Evolutionary conservation across 352 stramenopile species (phyloP).

Genomic region (Thraustochytrium striatum): DNA sequence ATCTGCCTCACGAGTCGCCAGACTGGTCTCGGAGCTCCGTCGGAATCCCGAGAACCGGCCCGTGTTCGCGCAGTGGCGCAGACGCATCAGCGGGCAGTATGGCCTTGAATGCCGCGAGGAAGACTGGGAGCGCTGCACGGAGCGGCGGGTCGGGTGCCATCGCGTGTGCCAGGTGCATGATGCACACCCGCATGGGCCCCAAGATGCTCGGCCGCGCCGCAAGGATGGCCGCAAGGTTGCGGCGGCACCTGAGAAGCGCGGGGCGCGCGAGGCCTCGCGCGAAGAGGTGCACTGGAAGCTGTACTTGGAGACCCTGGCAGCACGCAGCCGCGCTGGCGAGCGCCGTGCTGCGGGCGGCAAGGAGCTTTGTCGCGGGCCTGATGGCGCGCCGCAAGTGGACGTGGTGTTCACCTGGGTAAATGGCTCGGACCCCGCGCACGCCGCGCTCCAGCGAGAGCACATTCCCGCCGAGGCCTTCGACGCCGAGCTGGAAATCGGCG

Average conservation of each 20-base stretch:
- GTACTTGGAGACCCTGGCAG: constrained; percentile 11
- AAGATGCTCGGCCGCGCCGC: no score
- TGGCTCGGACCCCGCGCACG: constrained; percentile 30
- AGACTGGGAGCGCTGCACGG: constrained; percentile 32
- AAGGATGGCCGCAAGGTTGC: no score
- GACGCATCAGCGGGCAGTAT: neutral
- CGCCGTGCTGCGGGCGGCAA: neutral
- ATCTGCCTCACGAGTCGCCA: constrained; percentile 1
- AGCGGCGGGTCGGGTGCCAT: constrained; percentile 2
- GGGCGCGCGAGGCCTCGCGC: neutral
- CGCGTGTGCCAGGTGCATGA: neutral
- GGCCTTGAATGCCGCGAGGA: constrained; percentile 11
- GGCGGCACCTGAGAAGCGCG: neutral
- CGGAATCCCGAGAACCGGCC: constrained; percentile 3
- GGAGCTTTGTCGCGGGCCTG: neutral
- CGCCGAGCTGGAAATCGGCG: neutral
- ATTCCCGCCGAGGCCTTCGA: constrained; percentile 21
- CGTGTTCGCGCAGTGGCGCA: neutral
- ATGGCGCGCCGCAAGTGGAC: neutral
- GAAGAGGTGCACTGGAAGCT: constrained; percentile 30
- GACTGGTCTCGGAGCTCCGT: neutral
- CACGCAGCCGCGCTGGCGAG: neutral
- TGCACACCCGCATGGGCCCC: no score
- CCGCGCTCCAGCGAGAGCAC: neutral
- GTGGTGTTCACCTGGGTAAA: constrained; percentile 43